Evolutionary conservation across 495 filamentous ascomycete genomes (phyloP), one percentile per base, ranked within the genome.

Genomic region (Patellaria atrata): DNA sequence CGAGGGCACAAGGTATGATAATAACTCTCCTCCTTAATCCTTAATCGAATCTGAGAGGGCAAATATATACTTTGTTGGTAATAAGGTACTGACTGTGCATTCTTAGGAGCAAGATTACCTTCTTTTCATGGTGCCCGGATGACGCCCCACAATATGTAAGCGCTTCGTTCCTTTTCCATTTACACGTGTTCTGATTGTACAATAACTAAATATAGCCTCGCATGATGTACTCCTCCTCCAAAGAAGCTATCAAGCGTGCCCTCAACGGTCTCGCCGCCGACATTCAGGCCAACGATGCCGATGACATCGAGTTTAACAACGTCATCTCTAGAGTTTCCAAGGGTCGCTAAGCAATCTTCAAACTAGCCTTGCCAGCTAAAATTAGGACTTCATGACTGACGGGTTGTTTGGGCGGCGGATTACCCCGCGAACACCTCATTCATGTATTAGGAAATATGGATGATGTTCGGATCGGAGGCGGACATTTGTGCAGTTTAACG

Each of bases 181-280:
- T 21, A 22, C 11, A 8, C 11, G 27, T 20, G 7, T 10, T 9
- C 23, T 27, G 32, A 45, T 50, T 29, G 52, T 33, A 37, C 32
- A 10, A 19, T 16, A n/a, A 22, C 18, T 30, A 19, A 14, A 24
- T 32, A 15, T 44, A 86, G 81, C 64, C 75, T 54, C 82, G 83
- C 62, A 96, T 94, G 91, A 71, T 93, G 48, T 96, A 94, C 75
- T 82, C 87, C 53, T 82, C 83, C 34, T 96, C 87, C 53, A 91
- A 91, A 59, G 84, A 93, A 49, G 73, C 73, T 38, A 67, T 97
- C 47, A 94, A 91, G 68, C 79, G 77, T 55, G 63, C 89, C 18
- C 72, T 97, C 37, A 80, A 71, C 57, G 81, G 81, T 21, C 58
- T 94, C 43, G 70, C 70, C 36, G 61, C 63, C 50, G 86, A 91